A percentile compares a stretch with the other conserved stretches of the same genome.
Evolutionary conservation across 2,329 filamentous ascomycete genomes (phyloP).

Genomic region (Mycocentrospora acerina): DNA sequence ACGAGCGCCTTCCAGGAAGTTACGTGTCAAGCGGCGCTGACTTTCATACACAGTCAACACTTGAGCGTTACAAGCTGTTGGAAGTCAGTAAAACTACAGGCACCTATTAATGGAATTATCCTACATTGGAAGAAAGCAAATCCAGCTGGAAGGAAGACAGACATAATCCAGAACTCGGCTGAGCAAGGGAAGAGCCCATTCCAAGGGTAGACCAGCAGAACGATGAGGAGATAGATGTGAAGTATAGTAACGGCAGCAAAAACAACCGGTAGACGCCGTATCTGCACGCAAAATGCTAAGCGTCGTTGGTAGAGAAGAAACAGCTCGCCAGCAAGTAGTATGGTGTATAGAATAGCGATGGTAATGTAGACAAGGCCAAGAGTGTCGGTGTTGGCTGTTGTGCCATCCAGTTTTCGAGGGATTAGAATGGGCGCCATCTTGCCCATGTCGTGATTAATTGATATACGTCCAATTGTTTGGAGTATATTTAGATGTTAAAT

Average conservation of each 20-base stretch:
- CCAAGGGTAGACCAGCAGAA: slow-evolving; percentile 40
- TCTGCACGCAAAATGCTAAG: slow-evolving; percentile 34
- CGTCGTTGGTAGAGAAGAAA: slow-evolving; percentile 33
- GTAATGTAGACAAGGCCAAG: slow-evolving; percentile 37
- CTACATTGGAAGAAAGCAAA: slow-evolving; percentile 44
- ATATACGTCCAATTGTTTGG: neutral
- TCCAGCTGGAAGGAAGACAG: slow-evolving; percentile 39
- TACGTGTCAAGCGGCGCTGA: slow-evolving; percentile 34
- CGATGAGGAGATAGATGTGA: slow-evolving; percentile 39
- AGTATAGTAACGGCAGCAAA: slow-evolving; percentile 38
- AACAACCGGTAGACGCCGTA: slow-evolving; percentile 36
- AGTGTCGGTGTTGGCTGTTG: slow-evolving; percentile 31
- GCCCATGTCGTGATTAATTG: slow-evolving; percentile 23
- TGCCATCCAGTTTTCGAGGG: slow-evolving; percentile 32
- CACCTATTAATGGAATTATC: slow-evolving; percentile 1
- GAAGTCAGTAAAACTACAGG: neutral
- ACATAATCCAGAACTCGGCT: slow-evolving; percentile 45
- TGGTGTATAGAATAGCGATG: slow-evolving; percentile 35
- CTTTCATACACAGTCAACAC: slow-evolving; percentile 40
- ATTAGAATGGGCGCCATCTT: slow-evolving; percentile 33
- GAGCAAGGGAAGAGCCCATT: slow-evolving; percentile 38
- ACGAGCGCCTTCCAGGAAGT: slow-evolving; percentile 38
- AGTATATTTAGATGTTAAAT: slow-evolving; percentile 1
- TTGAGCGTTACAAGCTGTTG: slow-evolving; percentile 37
- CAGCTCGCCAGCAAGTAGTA: slow-evolving; percentile 32